Evolutionary conservation across 2,329 filamentous ascomycete species (phyloP).

Genomic region (Coniochaeta pulveracea): DNA sequence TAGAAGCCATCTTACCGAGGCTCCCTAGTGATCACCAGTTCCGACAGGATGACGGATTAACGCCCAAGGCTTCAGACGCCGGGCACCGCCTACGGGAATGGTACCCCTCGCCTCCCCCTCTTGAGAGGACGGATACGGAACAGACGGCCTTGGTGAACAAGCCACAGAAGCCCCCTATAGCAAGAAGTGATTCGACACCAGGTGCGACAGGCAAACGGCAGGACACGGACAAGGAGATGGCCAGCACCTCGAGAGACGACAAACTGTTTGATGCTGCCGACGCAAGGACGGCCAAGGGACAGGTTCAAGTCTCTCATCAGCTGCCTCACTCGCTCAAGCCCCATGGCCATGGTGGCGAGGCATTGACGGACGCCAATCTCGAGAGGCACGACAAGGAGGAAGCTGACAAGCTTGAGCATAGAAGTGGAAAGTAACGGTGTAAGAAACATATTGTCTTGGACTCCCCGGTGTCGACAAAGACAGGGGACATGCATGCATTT

Average conservation of each 20-base stretch:
- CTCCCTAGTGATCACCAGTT: not conserved
- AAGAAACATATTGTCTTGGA: no score
- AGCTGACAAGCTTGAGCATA: not conserved
- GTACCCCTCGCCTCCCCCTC: not conserved
- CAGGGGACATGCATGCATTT: no score
- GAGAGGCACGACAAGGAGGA: slow-evolving; percentile 11
- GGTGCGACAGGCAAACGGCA: slow-evolving; percentile 2
- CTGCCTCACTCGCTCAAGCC: slow-evolving; percentile 9
- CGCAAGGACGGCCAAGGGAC: slow-evolving; percentile 1
- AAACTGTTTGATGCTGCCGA: slow-evolving; percentile 16
- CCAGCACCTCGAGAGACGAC: slow-evolving; percentile 13
- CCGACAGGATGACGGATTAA: not conserved
- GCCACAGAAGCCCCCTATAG: no score
- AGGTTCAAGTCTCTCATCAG: not conserved
- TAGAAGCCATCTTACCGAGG: not conserved
- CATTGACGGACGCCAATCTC: slow-evolving; percentile 16
- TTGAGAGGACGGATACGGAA: slow-evolving; percentile 1
- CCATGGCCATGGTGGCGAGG: slow-evolving; percentile 7
- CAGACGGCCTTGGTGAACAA: slow-evolving; percentile 1
- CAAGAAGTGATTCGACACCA: not conserved
- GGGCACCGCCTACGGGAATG: no score
- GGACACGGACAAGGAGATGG: slow-evolving; percentile 12
- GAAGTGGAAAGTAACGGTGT: no score
- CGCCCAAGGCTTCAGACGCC: no score
- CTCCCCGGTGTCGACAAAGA: no score